Evolutionary conservation across 2,329 filamentous ascomycete species (phyloP), one percentile per base, ranked within the genome.

Genomic region (Colletotrichum truncatum): DNA sequence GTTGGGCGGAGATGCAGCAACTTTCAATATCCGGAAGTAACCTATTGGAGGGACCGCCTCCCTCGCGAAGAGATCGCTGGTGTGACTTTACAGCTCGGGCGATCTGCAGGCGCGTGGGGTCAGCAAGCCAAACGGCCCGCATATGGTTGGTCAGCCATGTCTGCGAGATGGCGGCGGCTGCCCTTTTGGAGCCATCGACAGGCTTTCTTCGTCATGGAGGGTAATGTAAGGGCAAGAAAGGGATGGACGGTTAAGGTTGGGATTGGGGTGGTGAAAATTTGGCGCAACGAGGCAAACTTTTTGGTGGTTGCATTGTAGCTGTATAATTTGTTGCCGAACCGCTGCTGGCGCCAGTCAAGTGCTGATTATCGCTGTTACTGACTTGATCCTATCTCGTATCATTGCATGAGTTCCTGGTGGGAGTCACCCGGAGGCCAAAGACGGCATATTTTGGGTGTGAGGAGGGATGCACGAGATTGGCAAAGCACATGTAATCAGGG

Each of bases 101-200:
- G 64, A 64, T 66, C 60, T 66, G 53, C 64, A 59, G 45, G 52
- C 46, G 54, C 45, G 52, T 64, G 64, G 59, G 63, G 46, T 28
- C 41, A 52, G 38, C 26, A 52, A 25, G 25, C 48, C 9, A 32
- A 57, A 59, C 41, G 38, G 39, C 52, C 53, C 38, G 25, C 38
- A 16, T 26, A n/a, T 64, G 64, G 64, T 58, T 64, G 64, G 59
- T 26, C 48, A 18, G 38, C 14, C 41, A 12, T 14, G 10, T 21
- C 56, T 48, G 30, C 28, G 36, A 58, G 21, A 30, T 46, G 48
- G 48, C 25, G n/a, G 46, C 48, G 48, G 38, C 46, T 45, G 48
- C 28, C 49, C 43, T 14, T 56, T 51, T 28, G 23, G 34, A 49
- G 45, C 38, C 32, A 18, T 62, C 23, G 32, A 55, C 34, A 34